Evolutionary conservation across 2,329 filamentous ascomycete species (phyloP).

Genomic region (Penicillium sp.): DNA sequence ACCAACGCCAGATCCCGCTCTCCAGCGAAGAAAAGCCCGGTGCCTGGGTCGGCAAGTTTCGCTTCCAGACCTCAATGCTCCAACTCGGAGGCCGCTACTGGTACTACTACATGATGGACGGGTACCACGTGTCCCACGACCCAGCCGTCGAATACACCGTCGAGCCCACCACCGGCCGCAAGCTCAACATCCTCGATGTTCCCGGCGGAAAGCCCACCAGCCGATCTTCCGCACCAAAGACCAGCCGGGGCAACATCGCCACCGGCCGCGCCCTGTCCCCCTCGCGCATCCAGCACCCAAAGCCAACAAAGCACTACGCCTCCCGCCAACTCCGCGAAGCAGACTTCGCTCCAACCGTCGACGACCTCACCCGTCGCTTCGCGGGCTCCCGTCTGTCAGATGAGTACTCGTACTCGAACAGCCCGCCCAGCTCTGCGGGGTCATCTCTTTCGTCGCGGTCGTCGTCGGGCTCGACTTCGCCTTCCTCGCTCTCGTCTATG

Average conservation of each 20-base stretch:
- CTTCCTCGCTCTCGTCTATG: constrained; percentile 63
- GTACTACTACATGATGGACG: constrained; percentile 99
- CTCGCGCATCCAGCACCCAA: constrained; percentile 86
- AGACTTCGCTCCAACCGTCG: constrained; percentile 75
- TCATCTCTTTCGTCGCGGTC: constrained; percentile 74
- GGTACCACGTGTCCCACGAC: constrained; percentile 97
- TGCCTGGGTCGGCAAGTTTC: constrained; percentile 94
- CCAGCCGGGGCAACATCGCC: constrained; percentile 63
- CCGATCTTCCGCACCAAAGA: constrained; percentile 28
- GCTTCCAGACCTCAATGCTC: constrained; percentile 84
- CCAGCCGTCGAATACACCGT: constrained; percentile 83
- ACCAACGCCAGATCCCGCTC: constrained; percentile 89
- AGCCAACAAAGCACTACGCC: constrained; percentile 83
- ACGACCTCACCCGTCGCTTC: constrained; percentile 77
- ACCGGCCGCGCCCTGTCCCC: constrained; percentile 86
- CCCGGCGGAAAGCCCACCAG: constrained; percentile 56
- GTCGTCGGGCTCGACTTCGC: constrained; percentile 57
- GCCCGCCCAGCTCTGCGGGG: constrained; percentile 65
- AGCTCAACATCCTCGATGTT: constrained; percentile 96
- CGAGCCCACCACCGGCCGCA: constrained; percentile 94
- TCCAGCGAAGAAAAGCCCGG: constrained; percentile 88
- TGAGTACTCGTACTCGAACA: constrained; percentile 72
- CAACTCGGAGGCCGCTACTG: constrained; percentile 92
- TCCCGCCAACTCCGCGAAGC: constrained; percentile 82
- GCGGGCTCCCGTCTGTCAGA: constrained; percentile 68